phyloP scores from a whole-genome alignment of 768 basidiomycete genomes.

The Suillus weaverae region DNA sequence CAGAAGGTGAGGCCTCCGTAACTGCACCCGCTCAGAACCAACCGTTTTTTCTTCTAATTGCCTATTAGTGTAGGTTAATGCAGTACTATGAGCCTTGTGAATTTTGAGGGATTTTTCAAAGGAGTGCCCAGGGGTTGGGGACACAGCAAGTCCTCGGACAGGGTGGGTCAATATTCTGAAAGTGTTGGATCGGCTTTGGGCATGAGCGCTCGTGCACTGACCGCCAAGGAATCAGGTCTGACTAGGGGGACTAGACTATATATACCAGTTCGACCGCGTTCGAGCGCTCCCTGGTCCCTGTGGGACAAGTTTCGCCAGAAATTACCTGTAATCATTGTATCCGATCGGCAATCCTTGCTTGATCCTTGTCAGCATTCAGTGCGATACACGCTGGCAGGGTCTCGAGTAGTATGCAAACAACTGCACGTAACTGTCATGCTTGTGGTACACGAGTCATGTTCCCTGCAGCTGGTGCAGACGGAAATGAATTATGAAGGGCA shows the following conservation, averaged over 20 bases:
- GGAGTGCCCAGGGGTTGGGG: not conserved
- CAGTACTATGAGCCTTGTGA: not conserved
- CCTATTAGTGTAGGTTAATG: not conserved
- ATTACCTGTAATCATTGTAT: not conserved
- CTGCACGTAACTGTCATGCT: not conserved
- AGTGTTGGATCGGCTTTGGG: not conserved
- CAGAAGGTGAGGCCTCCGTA: not conserved
- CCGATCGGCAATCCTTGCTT: not conserved
- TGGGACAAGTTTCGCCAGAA: not conserved
- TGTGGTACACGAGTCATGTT: not conserved
- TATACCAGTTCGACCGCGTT: not conserved
- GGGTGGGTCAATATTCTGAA: not conserved
- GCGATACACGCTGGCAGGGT: not conserved
- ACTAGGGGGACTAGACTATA: not conserved
- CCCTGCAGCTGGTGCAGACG: not conserved
- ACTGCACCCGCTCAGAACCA: not conserved
- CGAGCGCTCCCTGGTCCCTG: not conserved
- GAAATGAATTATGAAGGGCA: slow-evolving; percentile 2
- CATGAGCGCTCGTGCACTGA: too few species aligned
- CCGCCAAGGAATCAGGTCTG: not conserved
- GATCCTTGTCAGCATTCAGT: not conserved
- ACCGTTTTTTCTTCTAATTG: not conserved
- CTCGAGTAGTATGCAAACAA: not conserved
- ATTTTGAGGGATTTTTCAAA: not conserved
- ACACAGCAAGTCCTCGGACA: not conserved